Base-by-base conservation (phyloP, 176 grass and related monocot genomes). In the maize (Zea mays) region DNA sequence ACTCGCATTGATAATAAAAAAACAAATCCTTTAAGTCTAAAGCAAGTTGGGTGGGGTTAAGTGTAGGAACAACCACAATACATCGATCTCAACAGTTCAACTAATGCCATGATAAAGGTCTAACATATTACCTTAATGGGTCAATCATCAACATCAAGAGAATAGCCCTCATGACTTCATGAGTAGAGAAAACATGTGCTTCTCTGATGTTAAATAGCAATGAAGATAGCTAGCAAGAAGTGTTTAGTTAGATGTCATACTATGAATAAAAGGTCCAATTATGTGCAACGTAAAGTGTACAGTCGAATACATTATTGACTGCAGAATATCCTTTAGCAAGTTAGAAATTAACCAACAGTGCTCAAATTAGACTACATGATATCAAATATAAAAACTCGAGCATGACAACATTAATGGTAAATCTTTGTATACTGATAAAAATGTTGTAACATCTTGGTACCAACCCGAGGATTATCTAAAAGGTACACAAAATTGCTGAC, bases 81-180 rank as follows among this genome's bases (percentile, higher is more conserved):
- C 10, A 69, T 86, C 46, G 75, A 40, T 67, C 48, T 48, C n/a
- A 78, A 43, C 10, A 79, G 73, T 64, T 73, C 49, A 87, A 78
- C 7, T 71, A 78, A 78, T 43, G n/a, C 21, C 73, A 73, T 65
- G 57, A 57, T 47, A 72, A 66, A 50, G 65, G 76, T 33, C 33
- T 27, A 60, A 54, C 16, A 85, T 69, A 82, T 77, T 89, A 99
- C 96, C 92, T 95, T 92, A 75, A 82, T 76, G 55, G 54, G 55
- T 92, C 96, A 99, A 58, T 92, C 96, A 89, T 99, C 96, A 76
- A 99, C 96, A 89, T 96, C 92, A 45, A 99, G 87, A 75, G 96
- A 99, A 82, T 96, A 99, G 65, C 92, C 88, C 72, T 99, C 96
- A 27, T 27, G 27, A 27, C 27, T 27, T 27, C 27, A 16, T 56